Percentiles rank a stretch among this genome's conserved stretches.
These are phyloP conservation scores for Diplodia mutila DNA, from an alignment of 2,329 filamentous ascomycete genomes.

Conservation along the genomic window DNA sequence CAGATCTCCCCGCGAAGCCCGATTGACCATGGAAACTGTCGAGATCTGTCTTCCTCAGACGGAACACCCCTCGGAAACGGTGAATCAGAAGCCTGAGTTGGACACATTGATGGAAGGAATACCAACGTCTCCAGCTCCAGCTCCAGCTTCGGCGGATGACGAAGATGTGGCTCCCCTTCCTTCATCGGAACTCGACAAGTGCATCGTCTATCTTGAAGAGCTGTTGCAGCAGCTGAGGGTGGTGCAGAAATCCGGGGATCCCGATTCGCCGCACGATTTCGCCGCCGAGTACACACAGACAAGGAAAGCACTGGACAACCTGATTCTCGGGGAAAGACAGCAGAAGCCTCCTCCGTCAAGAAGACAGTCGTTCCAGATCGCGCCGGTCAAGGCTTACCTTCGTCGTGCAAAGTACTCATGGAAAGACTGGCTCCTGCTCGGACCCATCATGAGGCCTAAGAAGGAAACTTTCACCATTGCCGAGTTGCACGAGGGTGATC, in stretches of 20 bases:
- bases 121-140: not conserved
- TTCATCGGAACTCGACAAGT: not conserved
- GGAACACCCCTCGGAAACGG: not conserved
- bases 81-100: not conserved
- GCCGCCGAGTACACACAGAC: not conserved
- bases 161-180: not conserved
- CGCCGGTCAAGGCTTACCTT: not conserved
- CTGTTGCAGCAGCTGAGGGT: not conserved
- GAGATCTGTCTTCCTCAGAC: not conserved
- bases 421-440: constrained; percentile 10
- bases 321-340: not conserved
- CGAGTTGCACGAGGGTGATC: not conserved
- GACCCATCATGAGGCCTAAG: not conserved
- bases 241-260: not conserved
- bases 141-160: not conserved
- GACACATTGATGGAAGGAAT: not conserved
- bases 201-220: not conserved
- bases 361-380: not conserved
- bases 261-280: not conserved
- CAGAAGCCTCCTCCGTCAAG: not conserved
- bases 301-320: not conserved
- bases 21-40: not conserved
- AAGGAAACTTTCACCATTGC: not conserved
- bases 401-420: constrained; percentile 1
- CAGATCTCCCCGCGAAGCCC: not conserved